phyloP scores from a whole-genome alignment of 345 rosid species.

The Zanthoxylum bungeanum region DNA sequence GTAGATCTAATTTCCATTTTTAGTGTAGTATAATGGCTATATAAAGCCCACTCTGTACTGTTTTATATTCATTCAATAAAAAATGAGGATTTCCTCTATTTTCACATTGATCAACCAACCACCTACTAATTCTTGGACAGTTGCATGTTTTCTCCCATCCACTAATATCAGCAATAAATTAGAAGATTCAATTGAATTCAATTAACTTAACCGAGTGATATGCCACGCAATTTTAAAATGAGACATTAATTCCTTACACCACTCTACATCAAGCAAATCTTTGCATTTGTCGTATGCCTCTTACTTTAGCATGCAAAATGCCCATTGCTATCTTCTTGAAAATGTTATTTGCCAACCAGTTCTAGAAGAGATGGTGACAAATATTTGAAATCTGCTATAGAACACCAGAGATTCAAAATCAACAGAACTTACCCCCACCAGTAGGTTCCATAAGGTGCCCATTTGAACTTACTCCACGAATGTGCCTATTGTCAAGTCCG shows the following conservation, averaged over 20 bases:
- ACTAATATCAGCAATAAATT: no score
- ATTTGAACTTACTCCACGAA: constrained; percentile 44
- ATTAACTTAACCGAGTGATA: not conserved
- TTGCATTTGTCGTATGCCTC: not conserved
- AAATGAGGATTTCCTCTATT: no score
- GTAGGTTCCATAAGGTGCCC: constrained; percentile 45
- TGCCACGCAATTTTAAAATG: not conserved
- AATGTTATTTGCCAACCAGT: no score
- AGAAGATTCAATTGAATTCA: constrained; percentile 6
- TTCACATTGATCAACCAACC: no score
- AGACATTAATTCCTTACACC: constrained; percentile 2
- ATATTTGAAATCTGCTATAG: not conserved
- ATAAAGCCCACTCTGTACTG: no score
- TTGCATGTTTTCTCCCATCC: no score
- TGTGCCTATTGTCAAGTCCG: constrained; percentile 50
- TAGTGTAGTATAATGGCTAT: no score
- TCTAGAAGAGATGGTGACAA: no score
- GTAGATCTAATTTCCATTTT: no score
- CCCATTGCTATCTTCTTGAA: not conserved
- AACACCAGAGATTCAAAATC: no score
- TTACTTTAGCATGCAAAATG: not conserved
- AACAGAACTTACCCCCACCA: constrained; percentile 52
- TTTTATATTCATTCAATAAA: no score
- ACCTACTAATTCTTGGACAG: no score
- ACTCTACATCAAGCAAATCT: not conserved